Conservation (phyloP, 495 filamentous ascomycete species). For the Penicillium macrosclerotiorum region DNA sequence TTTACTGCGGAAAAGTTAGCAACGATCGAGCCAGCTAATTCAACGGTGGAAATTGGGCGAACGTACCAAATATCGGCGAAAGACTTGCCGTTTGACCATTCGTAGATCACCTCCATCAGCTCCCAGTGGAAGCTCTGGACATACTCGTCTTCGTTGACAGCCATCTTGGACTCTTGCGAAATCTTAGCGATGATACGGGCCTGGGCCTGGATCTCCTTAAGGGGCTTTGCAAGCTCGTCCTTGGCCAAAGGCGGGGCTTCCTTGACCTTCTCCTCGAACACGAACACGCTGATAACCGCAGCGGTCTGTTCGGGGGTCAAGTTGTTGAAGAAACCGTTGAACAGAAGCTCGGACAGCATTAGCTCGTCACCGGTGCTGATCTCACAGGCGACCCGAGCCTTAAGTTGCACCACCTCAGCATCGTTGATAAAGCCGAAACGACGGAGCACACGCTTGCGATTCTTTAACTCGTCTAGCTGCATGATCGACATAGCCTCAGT, state of each 20-base stretch:
- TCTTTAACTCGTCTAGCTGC: slow-evolving; percentile 94
- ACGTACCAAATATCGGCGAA: slow-evolving; percentile 95
- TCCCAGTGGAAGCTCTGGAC: slow-evolving; percentile 82
- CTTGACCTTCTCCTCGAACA: slow-evolving; percentile 92
- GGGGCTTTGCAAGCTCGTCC: slow-evolving; percentile 83
- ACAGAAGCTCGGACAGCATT: slow-evolving; percentile 86
- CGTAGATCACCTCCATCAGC: slow-evolving; percentile 93
- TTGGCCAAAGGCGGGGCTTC: slow-evolving; percentile 60
- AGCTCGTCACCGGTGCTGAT: slow-evolving; percentile 93
- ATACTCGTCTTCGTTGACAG: slow-evolving; percentile 90
- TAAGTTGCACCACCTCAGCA: slow-evolving; percentile 87
- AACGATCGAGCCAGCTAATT: neutral
- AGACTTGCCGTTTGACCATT: slow-evolving; percentile 87
- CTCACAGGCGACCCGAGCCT: slow-evolving; percentile 94
- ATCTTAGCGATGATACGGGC: slow-evolving; percentile 87
- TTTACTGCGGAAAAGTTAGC: slow-evolving; percentile 56
- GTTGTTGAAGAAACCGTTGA: slow-evolving; percentile 98
- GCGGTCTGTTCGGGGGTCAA: slow-evolving; percentile 83
- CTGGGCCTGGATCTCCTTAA: slow-evolving; percentile 77
- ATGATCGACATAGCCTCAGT: slow-evolving; percentile 76
- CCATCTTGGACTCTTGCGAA: slow-evolving; percentile 86
- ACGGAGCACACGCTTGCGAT: slow-evolving; percentile 91
- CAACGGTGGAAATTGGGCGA: neutral
- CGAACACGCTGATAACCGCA: slow-evolving; percentile 83
- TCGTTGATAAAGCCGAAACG: slow-evolving; percentile 96